Percentiles rank a stretch among this genome's conserved stretches.
Conservation (phyloP, 345 rosid genomes). For the Adansonia digitata region DNA sequence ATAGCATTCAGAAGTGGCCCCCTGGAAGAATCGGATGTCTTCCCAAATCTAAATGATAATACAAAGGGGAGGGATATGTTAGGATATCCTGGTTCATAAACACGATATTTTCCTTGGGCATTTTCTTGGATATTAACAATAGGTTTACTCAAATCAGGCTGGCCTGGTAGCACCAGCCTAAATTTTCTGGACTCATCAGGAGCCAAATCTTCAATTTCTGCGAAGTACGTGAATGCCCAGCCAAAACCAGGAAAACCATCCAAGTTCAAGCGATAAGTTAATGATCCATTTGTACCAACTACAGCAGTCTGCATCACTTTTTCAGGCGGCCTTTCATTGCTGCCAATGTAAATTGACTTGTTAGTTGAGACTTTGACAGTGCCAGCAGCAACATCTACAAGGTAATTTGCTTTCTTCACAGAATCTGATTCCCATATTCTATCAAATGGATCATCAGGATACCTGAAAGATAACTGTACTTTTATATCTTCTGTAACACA, state of each 20-base stretch:
- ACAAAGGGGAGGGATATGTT: conserved; percentile 84
- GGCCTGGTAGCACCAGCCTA: conserved; percentile 64
- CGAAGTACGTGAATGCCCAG: conserved; percentile 82
- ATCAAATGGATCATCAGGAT: conserved; percentile 95
- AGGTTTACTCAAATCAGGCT: conserved; percentile 71
- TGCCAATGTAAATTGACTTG: conserved; percentile 42
- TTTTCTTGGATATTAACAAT: conserved; percentile 87
- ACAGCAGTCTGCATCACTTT: conserved; percentile 99
- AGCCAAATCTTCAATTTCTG: conserved; percentile 84
- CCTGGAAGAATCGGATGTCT: conserved; percentile 73
- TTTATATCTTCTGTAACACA: background rate
- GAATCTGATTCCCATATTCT: conserved; percentile 95
- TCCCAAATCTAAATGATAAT: conserved; percentile 66
- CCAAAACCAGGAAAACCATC: conserved; percentile 94
- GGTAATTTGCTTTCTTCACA: conserved; percentile 72
- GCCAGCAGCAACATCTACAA: conserved; percentile 94
- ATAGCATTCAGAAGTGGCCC: conserved; percentile 96
- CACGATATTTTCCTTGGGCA: conserved; percentile 67
- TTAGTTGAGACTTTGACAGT: conserved; percentile 67
- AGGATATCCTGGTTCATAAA: conserved; percentile 79
- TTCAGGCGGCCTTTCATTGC: conserved; percentile 61
- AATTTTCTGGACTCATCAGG: conserved; percentile 76
- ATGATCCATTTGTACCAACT: conserved; percentile 83
- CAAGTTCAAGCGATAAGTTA: conserved; percentile 82
- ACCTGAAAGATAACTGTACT: conserved; percentile 36